Evolutionary conservation across 352 stramenopile species (phyloP), one percentile per base, ranked within the genome.

Genomic region (Lagenidium giganteum): DNA sequence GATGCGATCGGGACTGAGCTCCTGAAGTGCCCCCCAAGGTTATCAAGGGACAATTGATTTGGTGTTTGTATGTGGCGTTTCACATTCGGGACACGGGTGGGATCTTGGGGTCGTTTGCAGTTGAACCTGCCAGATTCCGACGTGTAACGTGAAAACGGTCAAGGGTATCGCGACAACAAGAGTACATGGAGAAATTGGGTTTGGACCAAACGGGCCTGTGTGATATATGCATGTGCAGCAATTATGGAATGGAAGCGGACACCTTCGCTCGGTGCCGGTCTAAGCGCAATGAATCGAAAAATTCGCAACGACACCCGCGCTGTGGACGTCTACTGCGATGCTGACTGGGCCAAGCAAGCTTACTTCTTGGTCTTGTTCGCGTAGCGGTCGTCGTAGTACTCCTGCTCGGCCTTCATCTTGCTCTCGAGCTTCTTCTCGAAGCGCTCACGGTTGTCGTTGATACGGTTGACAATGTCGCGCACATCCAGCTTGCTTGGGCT

Each of bases 321-420:
- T 16, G 16, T 32, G 22, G 16, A 44, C 9, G n/a, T n/a, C 37
- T 17, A 18, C 22, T n/a, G 16, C 16, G 3, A 28, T 34, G 16
- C 27, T 40, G 28, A 33, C 47, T 29, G 40, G 33, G 14, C 30
- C n/a, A 18, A 12, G 17, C 29, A 34, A 41, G 33, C 35, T 48
- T 52, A 54, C 42, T 72, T 70, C 49, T 88, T 68, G 32, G 51
- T 62, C 60, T 83, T 83, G 44, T 54, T 54, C n/a, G n/a, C n/a
- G 51, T 96, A 96, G 40, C 87, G 81, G 43, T 94, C 82, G 34
- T 85, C 82, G 63, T 96, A 96, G 63, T 96, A 96, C 61, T 95
- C 84, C 37, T 89, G 73, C 54, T 96, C 84, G n/a, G 87, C 72
- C 67, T 94, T 84, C 83, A 95, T 96, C 65, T 95, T 96, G 78